Conservation (phyloP, 257 asterid species). For the Jaltomata sinuosa region DNA sequence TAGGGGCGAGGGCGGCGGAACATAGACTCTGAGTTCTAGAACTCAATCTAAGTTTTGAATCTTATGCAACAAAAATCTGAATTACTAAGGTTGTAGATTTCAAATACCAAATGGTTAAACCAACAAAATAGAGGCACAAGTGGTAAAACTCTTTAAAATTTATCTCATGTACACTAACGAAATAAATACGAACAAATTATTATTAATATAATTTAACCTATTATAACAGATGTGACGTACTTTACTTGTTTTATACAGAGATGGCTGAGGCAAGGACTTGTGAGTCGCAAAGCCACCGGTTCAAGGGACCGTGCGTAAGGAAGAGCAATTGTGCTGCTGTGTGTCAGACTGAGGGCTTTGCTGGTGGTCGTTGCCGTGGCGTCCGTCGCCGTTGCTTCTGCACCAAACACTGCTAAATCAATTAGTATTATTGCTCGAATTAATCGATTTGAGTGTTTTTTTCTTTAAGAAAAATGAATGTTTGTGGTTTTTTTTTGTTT, state of each 20-base stretch:
- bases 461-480: not conserved
- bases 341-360: conserved; percentile 5
- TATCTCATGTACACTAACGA: too few relatives aligned
- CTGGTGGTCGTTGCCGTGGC: not conserved
- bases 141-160: not conserved
- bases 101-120: not conserved
- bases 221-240: not conserved
- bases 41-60: too few relatives aligned
- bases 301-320: not conserved
- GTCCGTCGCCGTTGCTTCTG: not conserved
- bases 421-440: not conserved
- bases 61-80: too few relatives aligned
- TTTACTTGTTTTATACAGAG: not conserved
- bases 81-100: too few relatives aligned
- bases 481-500: not conserved
- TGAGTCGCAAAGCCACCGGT: not conserved
- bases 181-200: too few relatives aligned
- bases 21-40: too few relatives aligned
- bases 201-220: not conserved
- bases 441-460: not conserved
- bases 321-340: conserved; percentile 3
- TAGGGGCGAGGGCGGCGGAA: too few relatives aligned
- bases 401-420: not conserved
- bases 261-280: not conserved
- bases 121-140: not conserved